These are phyloP conservation scores for Thelonectria discophora DNA, from an alignment of 2,329 filamentous ascomycete species.

Conservation along the genomic window DNA sequence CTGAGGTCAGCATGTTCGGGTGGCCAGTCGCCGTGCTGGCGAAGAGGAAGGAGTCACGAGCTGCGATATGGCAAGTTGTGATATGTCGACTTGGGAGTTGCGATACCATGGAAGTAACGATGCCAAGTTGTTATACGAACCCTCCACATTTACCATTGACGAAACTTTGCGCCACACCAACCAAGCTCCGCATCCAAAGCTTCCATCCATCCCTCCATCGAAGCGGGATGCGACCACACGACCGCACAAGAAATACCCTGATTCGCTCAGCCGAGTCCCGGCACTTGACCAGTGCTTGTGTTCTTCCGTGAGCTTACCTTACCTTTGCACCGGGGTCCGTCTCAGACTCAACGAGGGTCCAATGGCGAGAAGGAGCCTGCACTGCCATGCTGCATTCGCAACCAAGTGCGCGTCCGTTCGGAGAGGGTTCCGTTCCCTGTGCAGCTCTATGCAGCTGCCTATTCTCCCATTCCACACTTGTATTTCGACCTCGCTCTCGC, in stretches of 20 bases:
- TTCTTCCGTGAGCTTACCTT: conserved; percentile 2
- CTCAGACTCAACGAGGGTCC: conserved; percentile 8
- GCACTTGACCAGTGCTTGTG: conserved; percentile 23
- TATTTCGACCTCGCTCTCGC: background rate
- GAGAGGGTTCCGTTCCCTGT: conserved; percentile 13
- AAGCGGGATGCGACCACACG: background rate
- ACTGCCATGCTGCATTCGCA: conserved; percentile 34
- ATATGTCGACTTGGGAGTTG: background rate
- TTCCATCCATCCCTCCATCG: background rate
- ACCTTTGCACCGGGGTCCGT: conserved; percentile 1
- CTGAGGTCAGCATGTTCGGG: conserved; percentile 11
- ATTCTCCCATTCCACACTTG: conserved; percentile 6
- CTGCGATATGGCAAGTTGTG: background rate
- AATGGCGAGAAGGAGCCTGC: conserved; percentile 24
- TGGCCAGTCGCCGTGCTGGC: conserved; percentile 9
- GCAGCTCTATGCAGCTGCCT: conserved; percentile 32
- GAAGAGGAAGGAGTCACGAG: conserved; percentile 3
- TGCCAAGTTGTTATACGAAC: background rate
- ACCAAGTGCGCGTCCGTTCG: conserved; percentile 22
- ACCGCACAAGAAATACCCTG: background rate
- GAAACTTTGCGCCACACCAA: too few relatives aligned
- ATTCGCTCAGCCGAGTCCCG: conserved; percentile 25
- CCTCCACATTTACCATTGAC: background rate
- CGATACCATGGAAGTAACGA: too few relatives aligned
- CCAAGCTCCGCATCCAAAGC: background rate